phyloP scores from a whole-genome alignment of 2,329 filamentous ascomycete species.

The Claviceps capensis region DNA sequence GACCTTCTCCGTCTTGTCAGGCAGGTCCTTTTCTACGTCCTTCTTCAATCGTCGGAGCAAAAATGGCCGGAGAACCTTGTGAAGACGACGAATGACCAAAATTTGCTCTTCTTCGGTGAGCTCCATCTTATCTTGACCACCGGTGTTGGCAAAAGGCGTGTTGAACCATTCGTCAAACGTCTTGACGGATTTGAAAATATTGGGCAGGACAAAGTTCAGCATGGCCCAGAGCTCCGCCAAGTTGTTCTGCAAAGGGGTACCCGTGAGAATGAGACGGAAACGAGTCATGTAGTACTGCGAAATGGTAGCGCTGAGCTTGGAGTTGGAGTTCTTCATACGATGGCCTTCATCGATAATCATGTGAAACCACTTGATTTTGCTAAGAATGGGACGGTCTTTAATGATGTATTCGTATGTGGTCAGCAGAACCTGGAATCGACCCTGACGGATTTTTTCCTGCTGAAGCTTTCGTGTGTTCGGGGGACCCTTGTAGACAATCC shows the following conservation, averaged over 20 bases:
- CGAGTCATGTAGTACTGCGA: constrained; percentile 90
- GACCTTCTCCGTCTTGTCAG: constrained; percentile 97
- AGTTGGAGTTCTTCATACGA: constrained; percentile 97
- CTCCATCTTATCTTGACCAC: constrained; percentile 97
- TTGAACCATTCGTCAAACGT: constrained; percentile 99
- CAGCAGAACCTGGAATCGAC: constrained; percentile 87
- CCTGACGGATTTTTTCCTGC: constrained; percentile 86
- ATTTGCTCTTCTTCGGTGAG: constrained; percentile 98
- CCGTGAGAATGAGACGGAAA: constrained; percentile 91
- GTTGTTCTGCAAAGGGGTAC: constrained; percentile 95
- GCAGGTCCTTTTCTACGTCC: constrained; percentile 96
- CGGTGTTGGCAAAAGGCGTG: constrained; percentile 96
- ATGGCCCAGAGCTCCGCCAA: constrained; percentile 92
- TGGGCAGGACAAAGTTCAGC: constrained; percentile 95
- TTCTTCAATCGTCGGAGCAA: constrained; percentile 96
- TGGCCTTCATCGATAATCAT: constrained; percentile 99
- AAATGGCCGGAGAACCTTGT: constrained; percentile 96
- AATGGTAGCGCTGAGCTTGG: constrained; percentile 89
- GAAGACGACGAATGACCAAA: constrained; percentile 91
- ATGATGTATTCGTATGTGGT: constrained; percentile 99
- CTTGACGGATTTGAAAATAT: constrained; percentile 97
- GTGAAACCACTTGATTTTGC: constrained; percentile 99
- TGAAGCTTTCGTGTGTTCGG: constrained; percentile 78
- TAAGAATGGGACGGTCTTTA: constrained; percentile 88
- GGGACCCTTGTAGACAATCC: constrained; percentile 94